Base-by-base conservation (phyloP, 257 asterid genomes). In the Solanum dulcamara region DNA sequence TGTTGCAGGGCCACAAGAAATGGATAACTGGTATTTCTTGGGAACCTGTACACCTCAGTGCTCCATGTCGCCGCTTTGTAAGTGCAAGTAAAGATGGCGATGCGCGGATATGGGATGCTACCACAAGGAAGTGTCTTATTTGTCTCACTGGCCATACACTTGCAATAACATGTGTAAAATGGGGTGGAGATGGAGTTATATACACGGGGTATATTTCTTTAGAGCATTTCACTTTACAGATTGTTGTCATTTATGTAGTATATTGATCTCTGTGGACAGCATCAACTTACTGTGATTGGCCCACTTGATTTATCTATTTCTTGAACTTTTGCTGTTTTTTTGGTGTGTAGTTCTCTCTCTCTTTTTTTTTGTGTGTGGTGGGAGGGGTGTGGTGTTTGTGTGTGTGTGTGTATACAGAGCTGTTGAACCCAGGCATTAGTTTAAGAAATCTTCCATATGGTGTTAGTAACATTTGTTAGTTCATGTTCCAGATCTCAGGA, bases 1-100 rank as follows among this genome's bases (percentile, higher is more conserved):
- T 87, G 42, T 89, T 88, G 85, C 96, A 95, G 98, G 99, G 98
- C 77, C 99, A 96, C 90, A 96, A 95, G 88, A 96, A 95, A 94
- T 95, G 98, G 99, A 92, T 96, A 86, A 96, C 99, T 83, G 99
- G 98, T 85, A 91, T 96, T 85, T 93, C 98, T 53, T 96, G 99
- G 99, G 99, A 96, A 86, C 99, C 99, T 18, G 90, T 92, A 87
- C 99, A 96, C 89, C 95, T 95, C 48, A 92, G 71, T 89, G 94
- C 98, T 84, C 99, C 99, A 51, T 89, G 93, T 80, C 97, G 99
- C 72, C 98, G 98, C 50, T 93, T 96, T 81, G 99, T 96, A 35
- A 96, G 98, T 91, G 93, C 96, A 60, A 95, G 98, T 90, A 96
- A 96, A 93, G 99, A 96, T 90, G 99, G 99, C 46, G 98, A 95